Base-by-base conservation (phyloP, 768 basidiomycete species). In the Chalciporus chontae region DNA sequence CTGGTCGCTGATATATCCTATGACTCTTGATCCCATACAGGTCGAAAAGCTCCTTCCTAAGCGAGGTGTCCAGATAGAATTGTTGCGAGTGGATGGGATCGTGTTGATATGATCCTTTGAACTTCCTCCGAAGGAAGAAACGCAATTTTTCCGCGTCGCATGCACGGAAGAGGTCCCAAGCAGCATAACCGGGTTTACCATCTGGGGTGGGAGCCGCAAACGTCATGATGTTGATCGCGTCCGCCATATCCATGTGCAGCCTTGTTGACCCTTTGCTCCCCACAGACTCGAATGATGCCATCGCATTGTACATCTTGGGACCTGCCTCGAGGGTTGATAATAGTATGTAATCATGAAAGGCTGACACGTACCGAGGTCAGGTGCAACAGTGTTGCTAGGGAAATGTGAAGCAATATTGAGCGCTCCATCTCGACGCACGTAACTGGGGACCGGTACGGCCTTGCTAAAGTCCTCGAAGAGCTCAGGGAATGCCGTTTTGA, bases 251-350 rank as follows among this genome's bases (percentile, higher is more conserved):
- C 90, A 95, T 92, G 58, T 96, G 94, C 44, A 96, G 69, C 50
- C 90, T 75, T 9, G 94, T 96, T 18, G 90, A 84, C 2, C 94
- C 93, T 58, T 87, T 85, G 61, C 83, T 87, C 4, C 86, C 86
- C 26, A 72, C 65, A 4, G 69, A 64, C 58, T 87, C 84, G 36
- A 73, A 77, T 4, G 86, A 87, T 9, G 84, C 83, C 71, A 91
- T 83, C 0, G 93, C 90, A 55, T 91, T 94, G 69, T 96, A 96
- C 90, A 94, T 88, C 71, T 95, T 96, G 1, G 94, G 94, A 3
- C 92, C 91, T 84, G 65, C 37, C 58, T 59, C 17, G 58, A 40
- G 39, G 9, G 40, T 63, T 17, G 63, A 48, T 40, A 13, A 38
- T 38, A 17, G 21, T 32, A 2, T 15, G 37, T 18, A 18, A 34